Evolutionary conservation across 1,284 basidiomycete genomes (phyloP).

Genomic region (Pseudozyma flocculosa): DNA sequence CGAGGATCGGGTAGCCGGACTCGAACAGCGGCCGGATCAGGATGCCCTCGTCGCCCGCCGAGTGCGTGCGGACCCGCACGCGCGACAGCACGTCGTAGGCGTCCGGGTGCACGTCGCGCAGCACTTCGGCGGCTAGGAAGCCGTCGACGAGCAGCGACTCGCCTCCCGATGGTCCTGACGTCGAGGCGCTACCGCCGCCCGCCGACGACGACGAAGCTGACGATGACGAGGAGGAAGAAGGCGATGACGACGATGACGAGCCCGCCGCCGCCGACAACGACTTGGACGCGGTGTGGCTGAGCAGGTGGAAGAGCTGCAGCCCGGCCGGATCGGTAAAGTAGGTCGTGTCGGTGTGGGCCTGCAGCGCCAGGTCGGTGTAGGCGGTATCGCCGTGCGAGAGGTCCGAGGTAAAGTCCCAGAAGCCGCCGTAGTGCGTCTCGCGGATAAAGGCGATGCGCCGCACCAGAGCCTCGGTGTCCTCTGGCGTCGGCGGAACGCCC

Average conservation of each 20-base stretch:
- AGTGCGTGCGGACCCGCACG: conserved; percentile 77
- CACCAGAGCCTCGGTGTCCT: conserved; percentile 79
- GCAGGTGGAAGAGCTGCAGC: conserved; percentile 89
- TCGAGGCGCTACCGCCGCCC: background rate
- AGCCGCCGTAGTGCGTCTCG: conserved; percentile 85
- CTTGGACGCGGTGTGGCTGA: conserved; percentile 62
- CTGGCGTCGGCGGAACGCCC: conserved; percentile 76
- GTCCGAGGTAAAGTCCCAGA: conserved; percentile 96
- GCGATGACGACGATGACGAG: too few species aligned
- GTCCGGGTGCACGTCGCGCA: conserved; percentile 73
- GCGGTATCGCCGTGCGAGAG: conserved; percentile 77
- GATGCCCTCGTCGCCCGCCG: conserved; percentile 63
- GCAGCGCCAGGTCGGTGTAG: conserved; percentile 83
- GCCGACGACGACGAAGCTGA: background rate
- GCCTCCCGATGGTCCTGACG: conserved; percentile 72
- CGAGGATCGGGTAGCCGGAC: conserved; percentile 45
- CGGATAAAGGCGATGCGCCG: conserved; percentile 82
- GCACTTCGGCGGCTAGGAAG: conserved; percentile 80
- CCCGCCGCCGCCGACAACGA: background rate
- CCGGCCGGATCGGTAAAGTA: conserved; percentile 73
- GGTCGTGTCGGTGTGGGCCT: conserved; percentile 92
- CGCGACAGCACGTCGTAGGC: conserved; percentile 72
- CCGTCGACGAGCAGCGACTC: conserved; percentile 89
- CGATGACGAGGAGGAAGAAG: too few species aligned
- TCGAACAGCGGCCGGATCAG: conserved; percentile 43